phyloP scores from a whole-genome alignment of 75 land plant genomes.

The Cunninghamia lanceolata region DNA sequence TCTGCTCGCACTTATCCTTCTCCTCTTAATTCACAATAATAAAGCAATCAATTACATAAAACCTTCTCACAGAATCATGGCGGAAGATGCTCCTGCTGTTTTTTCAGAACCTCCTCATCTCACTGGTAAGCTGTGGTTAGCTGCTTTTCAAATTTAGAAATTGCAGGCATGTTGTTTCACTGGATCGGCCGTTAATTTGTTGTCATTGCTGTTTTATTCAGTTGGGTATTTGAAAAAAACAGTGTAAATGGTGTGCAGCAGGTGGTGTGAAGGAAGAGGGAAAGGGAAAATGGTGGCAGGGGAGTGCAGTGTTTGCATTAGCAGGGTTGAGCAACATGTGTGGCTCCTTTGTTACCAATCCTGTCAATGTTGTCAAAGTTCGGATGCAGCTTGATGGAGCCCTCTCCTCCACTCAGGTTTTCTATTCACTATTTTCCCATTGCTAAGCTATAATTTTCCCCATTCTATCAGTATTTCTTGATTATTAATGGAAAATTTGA shows the following conservation, averaged over 20 bases:
- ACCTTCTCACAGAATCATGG: background rate
- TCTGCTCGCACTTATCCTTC: background rate
- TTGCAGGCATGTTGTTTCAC: background rate
- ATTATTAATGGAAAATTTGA: too few species aligned
- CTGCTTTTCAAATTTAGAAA: background rate
- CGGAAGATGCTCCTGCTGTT: background rate
- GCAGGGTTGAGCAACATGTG: slow-evolving; percentile 52
- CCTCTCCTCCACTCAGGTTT: slow-evolving; percentile 29
- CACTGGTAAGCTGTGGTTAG: background rate
- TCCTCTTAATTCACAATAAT: background rate
- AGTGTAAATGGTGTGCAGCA: background rate
- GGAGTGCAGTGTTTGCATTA: slow-evolving; percentile 14
- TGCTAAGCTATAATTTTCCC: too few species aligned
- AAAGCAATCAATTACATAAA: background rate
- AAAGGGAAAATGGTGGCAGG: slow-evolving; percentile 7
- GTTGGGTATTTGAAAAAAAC: background rate
- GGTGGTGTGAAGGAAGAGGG: background rate
- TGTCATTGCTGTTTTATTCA: background rate
- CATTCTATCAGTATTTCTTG: too few species aligned
- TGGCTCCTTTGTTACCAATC: slow-evolving; percentile 42
- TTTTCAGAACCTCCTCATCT: background rate
- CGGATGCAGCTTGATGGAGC: slow-evolving; percentile 58
- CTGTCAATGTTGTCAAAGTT: slow-evolving; percentile 48
- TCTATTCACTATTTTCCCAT: background rate
- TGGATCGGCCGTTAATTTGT: background rate